Base-by-base conservation (phyloP, 2,329 filamentous ascomycete genomes). In the Bimuria novae-zelandiae region DNA sequence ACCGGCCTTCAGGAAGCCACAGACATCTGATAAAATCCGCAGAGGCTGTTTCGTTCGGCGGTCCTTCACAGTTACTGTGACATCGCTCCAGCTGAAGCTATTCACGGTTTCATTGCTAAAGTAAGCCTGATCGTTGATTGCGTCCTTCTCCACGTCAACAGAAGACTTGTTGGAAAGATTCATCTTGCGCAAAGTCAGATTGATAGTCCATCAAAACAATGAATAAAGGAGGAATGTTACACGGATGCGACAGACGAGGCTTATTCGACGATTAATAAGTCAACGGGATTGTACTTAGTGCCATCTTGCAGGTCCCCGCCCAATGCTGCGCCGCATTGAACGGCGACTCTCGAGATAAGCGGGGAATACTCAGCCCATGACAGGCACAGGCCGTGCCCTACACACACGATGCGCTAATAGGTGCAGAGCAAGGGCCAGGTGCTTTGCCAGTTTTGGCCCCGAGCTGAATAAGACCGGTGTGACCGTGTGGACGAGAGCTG, bases 31-130 rank as follows among this genome's bases (percentile, higher is more conserved):
- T 4, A 92, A 79, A 52, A 92, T 85, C 16, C 80, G 77, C 60
- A 85, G 84, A 1, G 83, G 79, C 56, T 83, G 67, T 62, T 88
- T 87, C 1, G 86, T 86, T 56, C 84, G 78, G 4, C 84, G 79
- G 70, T 92, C 88, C 63, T 89, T 89, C 59, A 93, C 88, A 0
- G 81, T 86, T 42, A 92, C 89, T 0, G 80, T 85, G 45, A 92
- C 76, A 49, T 81, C 77, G 41, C 79, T 77, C 89, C 89, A 93
- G 3, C 83, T 79, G 59, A 91, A 84, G 61, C 74, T 84, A 23
- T 80, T 77, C 35, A 92, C 84, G 0, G 81, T 82, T 14, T 81
- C 80, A 73, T 92, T 92, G 39, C 77, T 74, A 19, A 89, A 75
- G 59, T 86, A 81, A 40, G 79, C 78, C 62, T 77, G 78, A 51